phyloP scores from a whole-genome alignment of 1,139 yeast species.

The Yamadazyma oceani region DNA sequence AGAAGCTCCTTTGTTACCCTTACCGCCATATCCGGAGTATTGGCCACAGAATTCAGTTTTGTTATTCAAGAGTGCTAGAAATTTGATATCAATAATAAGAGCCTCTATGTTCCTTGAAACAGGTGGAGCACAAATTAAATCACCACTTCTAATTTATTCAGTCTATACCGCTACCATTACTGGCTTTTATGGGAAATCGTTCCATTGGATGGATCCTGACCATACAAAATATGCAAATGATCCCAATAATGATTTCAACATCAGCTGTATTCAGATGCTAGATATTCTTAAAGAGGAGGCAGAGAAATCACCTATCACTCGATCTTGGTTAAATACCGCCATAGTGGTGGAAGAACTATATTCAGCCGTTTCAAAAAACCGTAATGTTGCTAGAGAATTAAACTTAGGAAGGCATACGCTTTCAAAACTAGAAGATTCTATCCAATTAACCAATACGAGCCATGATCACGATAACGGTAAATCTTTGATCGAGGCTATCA shows the following conservation, averaged over 20 bases:
- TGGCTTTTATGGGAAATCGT: constrained; percentile 6
- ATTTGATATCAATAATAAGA: constrained; percentile 2
- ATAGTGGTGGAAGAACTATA: constrained; percentile 6
- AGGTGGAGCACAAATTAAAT: constrained; percentile 1
- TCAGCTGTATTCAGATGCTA: constrained; percentile 1
- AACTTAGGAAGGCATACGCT: constrained; percentile 7
- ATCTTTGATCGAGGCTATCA: too few species aligned
- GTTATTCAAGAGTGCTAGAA: constrained; percentile 4
- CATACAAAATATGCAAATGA: neutral
- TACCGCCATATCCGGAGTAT: constrained; percentile 4
- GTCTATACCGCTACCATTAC: constrained; percentile 6
- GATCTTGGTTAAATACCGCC: constrained; percentile 6
- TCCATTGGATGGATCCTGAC: constrained; percentile 9
- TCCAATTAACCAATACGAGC: constrained; percentile 3
- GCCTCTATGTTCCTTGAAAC: too few species aligned
- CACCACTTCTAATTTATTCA: constrained; percentile 7
- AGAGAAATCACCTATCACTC: constrained; percentile 1
- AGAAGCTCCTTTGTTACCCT: constrained; percentile 6
- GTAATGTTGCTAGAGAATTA: constrained; percentile 5
- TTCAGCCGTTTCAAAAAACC: constrained; percentile 5
- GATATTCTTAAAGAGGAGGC: constrained; percentile 2
- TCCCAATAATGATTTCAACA: constrained; percentile 3
- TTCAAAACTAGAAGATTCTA: constrained; percentile 5
- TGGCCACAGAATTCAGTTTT: constrained; percentile 4
- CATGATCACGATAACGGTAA: too few species aligned